These are phyloP conservation scores for Lactifluus subvellereus DNA, from an alignment of 768 basidiomycete genomes.

Conservation along the genomic window DNA sequence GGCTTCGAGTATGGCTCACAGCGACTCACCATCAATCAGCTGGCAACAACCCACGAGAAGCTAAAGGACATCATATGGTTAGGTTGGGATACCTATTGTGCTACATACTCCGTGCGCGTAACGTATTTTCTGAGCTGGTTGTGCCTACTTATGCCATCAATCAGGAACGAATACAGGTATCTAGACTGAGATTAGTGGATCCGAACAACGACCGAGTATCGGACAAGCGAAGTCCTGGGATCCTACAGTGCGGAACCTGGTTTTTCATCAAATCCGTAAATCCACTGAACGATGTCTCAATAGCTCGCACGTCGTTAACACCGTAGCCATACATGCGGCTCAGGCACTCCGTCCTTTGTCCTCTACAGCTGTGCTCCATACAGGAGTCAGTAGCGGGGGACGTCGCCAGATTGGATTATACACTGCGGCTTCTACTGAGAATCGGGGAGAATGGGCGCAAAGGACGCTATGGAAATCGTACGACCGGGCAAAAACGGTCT, in stretches of 20 bases:
- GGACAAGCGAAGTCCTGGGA: neutral
- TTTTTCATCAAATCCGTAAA: neutral
- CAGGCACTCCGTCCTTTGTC: constrained; percentile 18
- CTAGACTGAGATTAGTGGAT: constrained; percentile 22
- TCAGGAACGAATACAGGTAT: constrained; percentile 27
- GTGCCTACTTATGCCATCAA: neutral
- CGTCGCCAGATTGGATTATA: constrained; percentile 8
- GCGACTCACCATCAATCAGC: neutral
- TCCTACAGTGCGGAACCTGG: constrained; percentile 11
- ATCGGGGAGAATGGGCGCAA: constrained; percentile 20
- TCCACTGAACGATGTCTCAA: neutral
- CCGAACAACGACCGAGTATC: constrained; percentile 23
- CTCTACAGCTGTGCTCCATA: constrained; percentile 24
- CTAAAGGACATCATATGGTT: constrained; percentile 17
- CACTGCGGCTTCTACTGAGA: neutral
- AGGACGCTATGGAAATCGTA: constrained; percentile 29
- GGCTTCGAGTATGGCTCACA: constrained; percentile 14
- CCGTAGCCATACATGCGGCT: constrained; percentile 1
- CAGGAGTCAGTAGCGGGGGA: constrained; percentile 19
- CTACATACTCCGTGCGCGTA: constrained; percentile 24
- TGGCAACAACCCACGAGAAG: neutral
- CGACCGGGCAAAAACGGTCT: neutral
- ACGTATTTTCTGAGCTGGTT: neutral
- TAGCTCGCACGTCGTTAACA: constrained; percentile 21
- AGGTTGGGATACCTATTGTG: constrained; percentile 20